A percentile compares a stretch with the other conserved stretches of the same genome.
Evolutionary conservation across 129 eudicot genomes (phyloP).

Genomic region (Heracleum sosnowskyi): DNA sequence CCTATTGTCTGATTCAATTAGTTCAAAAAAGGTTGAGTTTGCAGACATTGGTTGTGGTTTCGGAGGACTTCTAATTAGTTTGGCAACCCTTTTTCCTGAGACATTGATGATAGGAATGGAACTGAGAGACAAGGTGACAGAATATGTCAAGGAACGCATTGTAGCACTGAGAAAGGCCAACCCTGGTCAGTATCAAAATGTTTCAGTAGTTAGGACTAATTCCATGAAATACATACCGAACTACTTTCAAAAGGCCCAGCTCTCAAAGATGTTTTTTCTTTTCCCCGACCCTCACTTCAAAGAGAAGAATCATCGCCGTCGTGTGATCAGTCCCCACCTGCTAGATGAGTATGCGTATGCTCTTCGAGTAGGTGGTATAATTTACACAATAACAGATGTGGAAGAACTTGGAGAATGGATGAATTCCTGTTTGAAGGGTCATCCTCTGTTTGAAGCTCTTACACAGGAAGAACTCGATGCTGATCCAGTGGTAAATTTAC

Average conservation of each 20-base stretch:
- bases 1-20: conserved; percentile 22
- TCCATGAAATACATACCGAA: conserved; percentile 96
- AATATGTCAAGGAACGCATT: conserved; percentile 83
- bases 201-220: conserved; percentile 80
- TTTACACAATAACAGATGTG: conserved; percentile 85
- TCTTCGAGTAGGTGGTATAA: conserved; percentile 61
- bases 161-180: conserved; percentile 52
- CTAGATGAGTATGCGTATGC: conserved; percentile 84
- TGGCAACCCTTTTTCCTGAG: conserved; percentile 70
- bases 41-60: conserved; percentile 96
- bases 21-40: conserved; percentile 58
- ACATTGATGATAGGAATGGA: conserved; percentile 94
- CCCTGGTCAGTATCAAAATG: conserved; percentile 74
- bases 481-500: conserved; percentile 69
- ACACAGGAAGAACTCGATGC: conserved; percentile 53
- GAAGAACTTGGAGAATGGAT: conserved; percentile 95
- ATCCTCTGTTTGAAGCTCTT: conserved; percentile 69
- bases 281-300: conserved; percentile 94
- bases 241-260: conserved; percentile 74
- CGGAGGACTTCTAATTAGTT: conserved; percentile 79
- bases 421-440: conserved; percentile 66
- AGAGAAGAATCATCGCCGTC: conserved; percentile 83
- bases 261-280: conserved; percentile 82
- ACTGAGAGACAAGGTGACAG: conserved; percentile 87
- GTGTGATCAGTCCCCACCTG: conserved; percentile 77